Base-by-base conservation (phyloP, 306 rosid genomes). In the Cercis canadensis region DNA sequence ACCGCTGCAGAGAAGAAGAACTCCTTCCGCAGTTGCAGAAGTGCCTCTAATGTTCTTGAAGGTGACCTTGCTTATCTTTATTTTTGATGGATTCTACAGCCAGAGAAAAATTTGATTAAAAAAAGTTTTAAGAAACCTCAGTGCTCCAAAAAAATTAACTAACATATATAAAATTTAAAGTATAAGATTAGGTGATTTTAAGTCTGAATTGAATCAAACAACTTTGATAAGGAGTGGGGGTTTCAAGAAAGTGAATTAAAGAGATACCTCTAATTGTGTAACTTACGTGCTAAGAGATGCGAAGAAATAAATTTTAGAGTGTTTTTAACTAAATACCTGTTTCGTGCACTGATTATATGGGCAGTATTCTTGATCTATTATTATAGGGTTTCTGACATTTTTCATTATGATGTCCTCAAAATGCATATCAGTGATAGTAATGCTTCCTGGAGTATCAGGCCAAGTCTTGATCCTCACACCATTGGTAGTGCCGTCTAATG, bases 341-440 rank as follows among this genome's bases (percentile, higher is more conserved):
- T 10, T 31, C 0, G 44, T 47, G 81, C 87, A 83, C 0, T 63
- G 61, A 24, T 73, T 75, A 60, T 59, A 69, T 4, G 86, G 87
- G 61, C 86, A 83, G 16, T 86, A 81, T 16, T 62, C 82, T 78
- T 82, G 87, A 46, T 86, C 83, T 9, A 80, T 51, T 7, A 83
- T 0, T 8, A 86, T 7, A 0, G 82, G 86, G 17, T 67, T 77
- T 1, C 1, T 10, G 2, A 86, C 90, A 33, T 77, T 47, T 0
- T n/a, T 10, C 87, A 86, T 75, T 33, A 4, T 62, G 24, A 82
- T 75, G 34, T 80, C 69, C 18, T 56, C 76, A 11, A 79, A 82
- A 41, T 47, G 78, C 46, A 82, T 46, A 55, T 85, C 31, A 4
- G 81, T 57, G 44, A 61, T 68, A 3, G 31, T 8, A 4, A 50